Percentiles rank a stretch among this genome's conserved stretches.
These are phyloP conservation scores for Pseudocercospora eumusae DNA, from an alignment of 2,329 filamentous ascomycete genomes.

Conservation along the genomic window DNA sequence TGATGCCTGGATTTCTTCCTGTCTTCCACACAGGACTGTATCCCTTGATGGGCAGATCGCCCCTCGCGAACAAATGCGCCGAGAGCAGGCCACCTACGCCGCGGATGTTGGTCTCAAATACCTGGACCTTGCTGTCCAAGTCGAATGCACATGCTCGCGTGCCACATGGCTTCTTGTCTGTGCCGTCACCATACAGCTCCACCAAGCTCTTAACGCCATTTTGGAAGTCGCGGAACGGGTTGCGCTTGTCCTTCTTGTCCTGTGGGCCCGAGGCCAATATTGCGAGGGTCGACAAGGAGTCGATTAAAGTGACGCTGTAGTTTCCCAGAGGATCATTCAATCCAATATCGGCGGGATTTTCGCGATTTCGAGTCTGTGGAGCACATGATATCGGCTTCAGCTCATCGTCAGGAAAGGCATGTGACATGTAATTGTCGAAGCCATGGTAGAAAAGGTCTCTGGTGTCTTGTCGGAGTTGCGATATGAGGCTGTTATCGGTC, in stretches of 20 bases:
- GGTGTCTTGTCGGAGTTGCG: conserved; percentile 49
- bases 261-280: conserved; percentile 75
- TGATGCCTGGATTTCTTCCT: conserved; percentile 45
- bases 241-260: conserved; percentile 52
- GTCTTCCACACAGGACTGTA: conserved; percentile 60
- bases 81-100: conserved; percentile 88
- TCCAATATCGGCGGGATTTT: conserved; percentile 77
- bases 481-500: conserved; percentile 45
- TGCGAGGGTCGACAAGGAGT: conserved; percentile 90
- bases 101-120: conserved; percentile 96
- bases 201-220: conserved; percentile 75
- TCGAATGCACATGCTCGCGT: conserved; percentile 80
- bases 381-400: conserved; percentile 81
- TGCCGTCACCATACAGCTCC: conserved; percentile 79
- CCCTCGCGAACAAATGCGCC: conserved; percentile 88
- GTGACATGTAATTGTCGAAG: conserved; percentile 88
- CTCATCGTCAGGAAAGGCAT: conserved; percentile 96
- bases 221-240: conserved; percentile 63
- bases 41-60: conserved; percentile 80
- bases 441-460: conserved; percentile 91
- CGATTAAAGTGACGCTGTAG: conserved; percentile 92
- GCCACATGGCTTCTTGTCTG: conserved; percentile 69
- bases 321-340: conserved; percentile 96
- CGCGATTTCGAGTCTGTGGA: conserved; percentile 79
- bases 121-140: conserved; percentile 95